Base-by-base conservation (phyloP, 148 eudicot species). In the Rheum nobile region DNA sequence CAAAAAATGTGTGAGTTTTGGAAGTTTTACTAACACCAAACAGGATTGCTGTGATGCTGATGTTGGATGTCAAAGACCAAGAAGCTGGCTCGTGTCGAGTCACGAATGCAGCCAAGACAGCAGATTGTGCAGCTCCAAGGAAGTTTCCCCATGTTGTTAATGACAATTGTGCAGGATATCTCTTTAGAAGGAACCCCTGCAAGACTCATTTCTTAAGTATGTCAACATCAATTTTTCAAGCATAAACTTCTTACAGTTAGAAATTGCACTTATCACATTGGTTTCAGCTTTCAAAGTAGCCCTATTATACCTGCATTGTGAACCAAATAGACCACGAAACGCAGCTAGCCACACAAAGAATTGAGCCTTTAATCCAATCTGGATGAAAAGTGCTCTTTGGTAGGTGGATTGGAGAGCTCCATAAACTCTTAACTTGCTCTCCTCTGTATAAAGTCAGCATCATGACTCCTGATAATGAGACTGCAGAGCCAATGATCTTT, bases 261-360 rank as follows among this genome's bases (percentile, higher is more conserved):
- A 47, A 47, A 47, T 17, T 47, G 52, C 13, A 47, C 43, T 41
- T 7, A 41, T 41, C 43, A 41, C 43, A 41, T 41, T 41, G 14
- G 1, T 43, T 11, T n/a, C n/a, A n/a, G n/a, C n/a, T n/a, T n/a
- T n/a, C n/a, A n/a, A n/a, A n/a, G n/a, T n/a, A n/a, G n/a, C n/a
- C n/a, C n/a, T n/a, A n/a, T 67, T 22, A 38, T 83, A 84, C 86
- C 86, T 84, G 86, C 80, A 79, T 77, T 76, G 79, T 84, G 80
- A 84, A 84, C 86, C 86, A 84, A 72, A 84, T 77, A 72, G 86
- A 81, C 86, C 86, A 84, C 7, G 84, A 55, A 46, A 79, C 42
- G 46, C 86, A 84, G 59, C 84, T 84, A 29, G 86, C 84, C 32
- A 84, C 44, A 52, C 82, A 78, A 24, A 84, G 86, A 78, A 81